phyloP scores from a whole-genome alignment of 257 asterid genomes.

The Eustoma russellianum region DNA sequence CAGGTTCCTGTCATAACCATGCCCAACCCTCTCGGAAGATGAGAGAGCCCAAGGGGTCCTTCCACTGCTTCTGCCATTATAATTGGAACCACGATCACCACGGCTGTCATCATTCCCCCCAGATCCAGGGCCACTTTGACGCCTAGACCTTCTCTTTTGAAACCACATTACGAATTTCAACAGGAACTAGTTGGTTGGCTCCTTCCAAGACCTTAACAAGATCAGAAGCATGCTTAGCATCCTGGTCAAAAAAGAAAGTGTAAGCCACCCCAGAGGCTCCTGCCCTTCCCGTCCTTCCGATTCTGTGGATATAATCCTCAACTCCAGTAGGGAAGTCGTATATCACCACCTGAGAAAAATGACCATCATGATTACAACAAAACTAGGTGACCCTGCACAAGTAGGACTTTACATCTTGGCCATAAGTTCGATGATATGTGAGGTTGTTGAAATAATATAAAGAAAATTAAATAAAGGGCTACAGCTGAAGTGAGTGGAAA shows the following conservation, averaged over 20 bases:
- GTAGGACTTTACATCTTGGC: no score
- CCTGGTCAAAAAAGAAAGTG: slow-evolving; percentile 75
- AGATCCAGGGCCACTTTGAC: slow-evolving; percentile 70
- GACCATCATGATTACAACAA: no score
- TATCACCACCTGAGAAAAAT: slow-evolving; percentile 63
- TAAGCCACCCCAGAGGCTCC: slow-evolving; percentile 92
- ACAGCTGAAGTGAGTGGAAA: no score
- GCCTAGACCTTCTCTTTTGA: slow-evolving; percentile 63
- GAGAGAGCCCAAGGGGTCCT: slow-evolving; percentile 34
- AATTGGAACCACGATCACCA: slow-evolving; percentile 45
- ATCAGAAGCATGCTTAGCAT: slow-evolving; percentile 73
- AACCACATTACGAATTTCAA: slow-evolving; percentile 67
- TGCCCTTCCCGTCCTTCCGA: slow-evolving; percentile 98
- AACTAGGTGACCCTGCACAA: no score
- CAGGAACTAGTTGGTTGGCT: slow-evolving; percentile 73
- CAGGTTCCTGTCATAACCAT: slow-evolving; percentile 36
- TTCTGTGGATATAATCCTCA: slow-evolving; percentile 97
- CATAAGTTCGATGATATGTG: no score
- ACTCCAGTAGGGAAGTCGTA: slow-evolving; percentile 91
- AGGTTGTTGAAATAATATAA: no score
- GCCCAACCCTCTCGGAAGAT: slow-evolving; percentile 24
- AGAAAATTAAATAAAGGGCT: no score
- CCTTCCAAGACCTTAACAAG: slow-evolving; percentile 86
- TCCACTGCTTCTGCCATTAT: slow-evolving; percentile 47
- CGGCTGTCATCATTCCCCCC: slow-evolving; percentile 53